Percentiles rank a stretch among this genome's conserved stretches.
Conservation (phyloP, 2,329 filamentous ascomycete species). For the Arthrinium phaeospermum region DNA sequence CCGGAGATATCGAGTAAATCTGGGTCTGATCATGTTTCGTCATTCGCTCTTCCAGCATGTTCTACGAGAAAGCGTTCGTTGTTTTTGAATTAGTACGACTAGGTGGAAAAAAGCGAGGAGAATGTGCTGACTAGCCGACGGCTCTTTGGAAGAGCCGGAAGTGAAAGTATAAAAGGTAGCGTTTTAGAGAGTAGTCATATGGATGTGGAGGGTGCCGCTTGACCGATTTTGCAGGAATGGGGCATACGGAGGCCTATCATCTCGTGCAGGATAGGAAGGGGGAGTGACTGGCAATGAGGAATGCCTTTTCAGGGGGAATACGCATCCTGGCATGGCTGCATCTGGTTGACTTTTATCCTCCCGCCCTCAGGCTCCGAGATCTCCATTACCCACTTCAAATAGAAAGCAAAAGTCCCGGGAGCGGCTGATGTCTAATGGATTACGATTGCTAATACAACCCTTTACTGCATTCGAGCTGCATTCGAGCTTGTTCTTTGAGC, state of each 20-base stretch:
- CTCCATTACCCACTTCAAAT: neutral
- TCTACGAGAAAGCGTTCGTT: conserved; percentile 1
- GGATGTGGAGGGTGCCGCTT: neutral
- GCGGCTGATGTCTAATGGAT: conserved; percentile 8
- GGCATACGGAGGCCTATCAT: neutral
- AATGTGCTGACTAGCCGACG: neutral
- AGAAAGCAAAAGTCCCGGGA: neutral
- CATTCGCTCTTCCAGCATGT: conserved; percentile 1
- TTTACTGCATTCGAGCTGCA: neutral
- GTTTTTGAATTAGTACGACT: conserved; percentile 10
- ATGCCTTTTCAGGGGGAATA: neutral
- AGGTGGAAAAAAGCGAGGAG: conserved; percentile 1
- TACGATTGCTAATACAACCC: neutral
- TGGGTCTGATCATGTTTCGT: neutral
- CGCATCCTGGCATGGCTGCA: neutral
- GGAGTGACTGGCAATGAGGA: neutral
- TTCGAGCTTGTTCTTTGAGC: neutral
- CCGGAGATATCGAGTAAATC: neutral
- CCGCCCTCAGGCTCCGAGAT: neutral
- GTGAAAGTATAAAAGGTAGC: conserved; percentile 6
- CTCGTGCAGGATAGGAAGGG: neutral
- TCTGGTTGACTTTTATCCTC: neutral
- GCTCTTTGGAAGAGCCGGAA: conserved; percentile 5
- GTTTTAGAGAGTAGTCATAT: conserved; percentile 6
- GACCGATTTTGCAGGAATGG: neutral